Base-by-base conservation (phyloP, 495 filamentous ascomycete genomes). In the Chaetomium tenue region DNA sequence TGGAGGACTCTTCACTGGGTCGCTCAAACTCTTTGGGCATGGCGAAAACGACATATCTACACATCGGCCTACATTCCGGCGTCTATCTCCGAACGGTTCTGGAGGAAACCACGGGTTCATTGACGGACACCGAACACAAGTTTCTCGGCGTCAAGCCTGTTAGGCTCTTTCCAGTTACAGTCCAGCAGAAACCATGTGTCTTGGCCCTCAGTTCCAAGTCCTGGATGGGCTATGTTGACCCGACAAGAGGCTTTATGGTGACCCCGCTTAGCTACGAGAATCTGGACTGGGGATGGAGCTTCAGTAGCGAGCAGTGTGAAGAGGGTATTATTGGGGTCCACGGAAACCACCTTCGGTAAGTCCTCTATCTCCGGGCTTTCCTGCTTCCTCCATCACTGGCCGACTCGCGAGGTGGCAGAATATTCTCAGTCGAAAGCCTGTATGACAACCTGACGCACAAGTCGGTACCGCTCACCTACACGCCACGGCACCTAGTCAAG, bases 261-360 rank as follows among this genome's bases (percentile, higher is more conserved):
- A 97, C 93, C 0, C 94, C 94, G 0, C 76, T 98, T 47, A 88
- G 90, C 70, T 97, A 96, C 69, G 84, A 84, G 30, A 87, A 86
- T n/a, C 81, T 98, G 7, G 92, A 95, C 70, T 96, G 90, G 82
- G 93, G 90, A 20, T 96, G 92, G 88, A 96, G 89, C 68, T 97
- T 98, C 70, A 93, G 89, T 69, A 96, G 91, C 68, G 91, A 96
- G 76, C 88, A 94, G 71, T 95, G 91, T 67, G 82, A 87, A n/a
- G 92, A 96, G 76, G 93, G 94, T 20, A 92, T 98, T 88, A 92
- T 98, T 47, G 93, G 92, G 58, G 93, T 98, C 60, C 90, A 96
- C 74, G 91, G 86, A 25, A 87, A 92, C 71, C 93, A 89, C 73
- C 80, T 98, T 23, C 81, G 91, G 91, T 94, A 84, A 75, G 90